These are phyloP conservation scores for Rhodamnia argentea DNA, from an alignment of 345 rosid species.

Conservation along the genomic window DNA sequence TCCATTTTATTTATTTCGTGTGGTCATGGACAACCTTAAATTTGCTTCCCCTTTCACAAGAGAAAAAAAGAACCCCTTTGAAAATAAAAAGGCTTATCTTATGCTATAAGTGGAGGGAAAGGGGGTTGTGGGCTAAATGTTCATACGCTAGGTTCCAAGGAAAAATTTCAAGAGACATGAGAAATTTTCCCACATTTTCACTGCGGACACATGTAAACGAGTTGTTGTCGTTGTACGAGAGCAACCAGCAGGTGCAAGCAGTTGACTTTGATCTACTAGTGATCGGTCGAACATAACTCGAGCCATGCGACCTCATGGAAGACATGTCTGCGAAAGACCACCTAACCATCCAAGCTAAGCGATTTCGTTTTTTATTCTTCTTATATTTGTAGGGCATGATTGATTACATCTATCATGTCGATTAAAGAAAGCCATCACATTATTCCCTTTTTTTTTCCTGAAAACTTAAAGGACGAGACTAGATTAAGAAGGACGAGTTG, in stretches of 20 bases:
- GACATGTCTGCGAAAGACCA: not conserved
- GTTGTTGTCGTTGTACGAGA: not conserved
- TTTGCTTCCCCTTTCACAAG: not conserved
- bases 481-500: not conserved
- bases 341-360: not conserved
- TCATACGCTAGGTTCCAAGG: not conserved
- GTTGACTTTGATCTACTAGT: not conserved
- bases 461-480: not conserved
- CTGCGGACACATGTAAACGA: not conserved
- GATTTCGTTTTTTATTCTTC: not conserved
- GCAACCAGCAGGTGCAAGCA: not conserved
- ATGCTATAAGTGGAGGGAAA: not conserved
- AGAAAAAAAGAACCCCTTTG: not conserved
- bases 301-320: not conserved
- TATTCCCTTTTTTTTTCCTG: not conserved
- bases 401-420: not conserved
- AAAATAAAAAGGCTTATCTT: not conserved
- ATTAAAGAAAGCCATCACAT: not conserved
- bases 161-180: not conserved
- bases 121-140: not conserved
- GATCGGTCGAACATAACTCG: not conserved
- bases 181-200: not conserved
- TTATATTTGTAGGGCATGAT: not conserved
- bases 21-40: not conserved
- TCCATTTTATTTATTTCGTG: not conserved